These are phyloP conservation scores for Clarireedia monteithiana DNA, from an alignment of 2,329 filamentous ascomycete species.

Conservation along the genomic window DNA sequence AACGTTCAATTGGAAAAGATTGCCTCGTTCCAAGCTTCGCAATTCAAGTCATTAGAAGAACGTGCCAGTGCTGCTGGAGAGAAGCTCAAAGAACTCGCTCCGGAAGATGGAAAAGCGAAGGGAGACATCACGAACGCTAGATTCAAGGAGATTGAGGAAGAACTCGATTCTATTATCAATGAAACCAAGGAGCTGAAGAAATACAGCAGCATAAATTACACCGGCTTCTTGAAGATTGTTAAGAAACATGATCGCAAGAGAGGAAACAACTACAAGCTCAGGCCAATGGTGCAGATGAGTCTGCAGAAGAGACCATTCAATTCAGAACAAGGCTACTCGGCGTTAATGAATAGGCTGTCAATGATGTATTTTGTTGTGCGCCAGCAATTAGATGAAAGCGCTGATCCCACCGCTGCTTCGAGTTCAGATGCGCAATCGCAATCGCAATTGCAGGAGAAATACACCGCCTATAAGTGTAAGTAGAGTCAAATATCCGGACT, in stretches of 20 bases:
- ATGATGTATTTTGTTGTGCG: conserved; percentile 94
- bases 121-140: conserved; percentile 41
- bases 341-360: conserved; percentile 81
- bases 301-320: conserved; percentile 89
- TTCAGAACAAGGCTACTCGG: conserved; percentile 80
- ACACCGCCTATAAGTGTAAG: conserved; percentile 81
- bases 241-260: conserved; percentile 98
- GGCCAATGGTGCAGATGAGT: conserved; percentile 85
- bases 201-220: conserved; percentile 95
- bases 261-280: conserved; percentile 77
- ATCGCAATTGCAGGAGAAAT: conserved; percentile 60
- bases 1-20: conserved; percentile 95
- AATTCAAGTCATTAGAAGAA: conserved; percentile 50
- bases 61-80: conserved; percentile 51
- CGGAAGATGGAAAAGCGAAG: conserved; percentile 47
- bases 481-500: conserved; percentile 2
- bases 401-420: conserved; percentile 32
- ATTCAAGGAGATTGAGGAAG: conserved; percentile 64
- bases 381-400: conserved; percentile 62
- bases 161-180: conserved; percentile 81
- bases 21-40: conserved; percentile 76
- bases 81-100: conserved; percentile 72
- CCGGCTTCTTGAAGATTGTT: conserved; percentile 92
- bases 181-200: conserved; percentile 91
- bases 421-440: conserved; percentile 38